phyloP scores from a whole-genome alignment of 345 rosid species.

The Eucalyptus tenuipes region DNA sequence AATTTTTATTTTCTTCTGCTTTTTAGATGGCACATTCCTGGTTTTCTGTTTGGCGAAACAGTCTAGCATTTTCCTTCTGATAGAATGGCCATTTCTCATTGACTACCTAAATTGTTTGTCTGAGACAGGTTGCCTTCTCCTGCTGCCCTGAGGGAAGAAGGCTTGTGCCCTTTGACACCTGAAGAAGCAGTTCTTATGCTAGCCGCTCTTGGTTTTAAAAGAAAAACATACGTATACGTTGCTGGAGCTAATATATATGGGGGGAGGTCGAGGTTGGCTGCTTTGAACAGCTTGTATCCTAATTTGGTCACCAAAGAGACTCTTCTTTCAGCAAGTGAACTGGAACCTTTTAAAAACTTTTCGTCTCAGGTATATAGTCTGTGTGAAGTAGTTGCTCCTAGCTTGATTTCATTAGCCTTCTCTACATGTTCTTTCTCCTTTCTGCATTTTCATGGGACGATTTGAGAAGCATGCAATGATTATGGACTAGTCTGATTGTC shows the following conservation, averaged over 20 bases:
- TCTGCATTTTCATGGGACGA: not conserved
- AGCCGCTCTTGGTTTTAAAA: constrained; percentile 83
- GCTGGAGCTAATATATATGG: constrained; percentile 93
- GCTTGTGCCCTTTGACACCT: constrained; percentile 85
- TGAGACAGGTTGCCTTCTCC: constrained; percentile 68
- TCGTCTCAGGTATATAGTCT: constrained; percentile 61
- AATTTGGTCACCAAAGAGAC: constrained; percentile 88
- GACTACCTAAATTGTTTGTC: not conserved
- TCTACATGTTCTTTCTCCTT: not conserved
- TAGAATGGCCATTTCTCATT: not conserved
- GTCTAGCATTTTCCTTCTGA: not conserved
- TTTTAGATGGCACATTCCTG: not conserved
- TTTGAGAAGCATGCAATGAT: not conserved
- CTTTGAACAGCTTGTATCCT: constrained; percentile 76
- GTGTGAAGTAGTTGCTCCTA: not conserved
- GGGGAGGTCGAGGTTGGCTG: constrained; percentile 47
- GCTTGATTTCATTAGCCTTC: not conserved
- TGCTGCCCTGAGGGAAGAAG: constrained; percentile 59
- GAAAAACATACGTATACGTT: constrained; percentile 64
- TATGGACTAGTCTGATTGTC: not conserved
- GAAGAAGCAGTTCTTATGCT: constrained; percentile 95
- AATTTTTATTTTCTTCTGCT: not conserved
- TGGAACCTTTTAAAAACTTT: constrained; percentile 71
- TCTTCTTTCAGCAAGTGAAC: constrained; percentile 61
- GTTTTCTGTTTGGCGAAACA: not conserved